phyloP scores from a whole-genome alignment of 2,329 filamentous ascomycete species.

The Pyricularia grisea region DNA sequence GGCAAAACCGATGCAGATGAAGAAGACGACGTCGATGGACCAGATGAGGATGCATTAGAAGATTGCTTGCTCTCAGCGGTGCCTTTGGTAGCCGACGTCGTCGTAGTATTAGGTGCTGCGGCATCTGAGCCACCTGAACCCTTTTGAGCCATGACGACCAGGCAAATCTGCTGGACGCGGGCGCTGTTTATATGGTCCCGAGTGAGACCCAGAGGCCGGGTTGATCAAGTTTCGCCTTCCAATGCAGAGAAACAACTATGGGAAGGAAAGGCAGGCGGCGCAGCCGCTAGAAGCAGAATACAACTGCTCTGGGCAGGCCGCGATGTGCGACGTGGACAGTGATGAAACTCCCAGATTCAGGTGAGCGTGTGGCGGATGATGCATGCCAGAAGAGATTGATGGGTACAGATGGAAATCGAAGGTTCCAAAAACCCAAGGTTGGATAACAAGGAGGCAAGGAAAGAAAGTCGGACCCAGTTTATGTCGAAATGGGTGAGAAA shows the following conservation, averaged over 20 bases:
- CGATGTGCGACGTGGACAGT: background rate
- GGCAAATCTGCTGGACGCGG: background rate
- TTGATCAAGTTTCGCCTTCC: background rate
- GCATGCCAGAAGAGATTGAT: background rate
- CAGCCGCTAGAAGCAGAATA: background rate
- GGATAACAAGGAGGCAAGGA: background rate
- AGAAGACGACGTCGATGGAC: constrained; percentile 8
- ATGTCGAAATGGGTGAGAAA: background rate
- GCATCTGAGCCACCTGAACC: constrained; percentile 17
- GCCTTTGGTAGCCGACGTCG: constrained; percentile 17
- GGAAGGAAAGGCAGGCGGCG: background rate
- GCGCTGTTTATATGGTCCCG: background rate
- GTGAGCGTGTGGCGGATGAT: background rate
- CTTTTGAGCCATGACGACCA: constrained; percentile 24
- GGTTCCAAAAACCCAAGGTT: background rate
- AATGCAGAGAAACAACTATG: background rate
- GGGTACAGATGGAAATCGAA: background rate
- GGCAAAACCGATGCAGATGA: constrained; percentile 18
- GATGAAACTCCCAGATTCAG: background rate
- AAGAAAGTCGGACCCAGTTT: background rate
- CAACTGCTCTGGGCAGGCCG: background rate
- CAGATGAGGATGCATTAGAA: background rate
- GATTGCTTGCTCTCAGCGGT: constrained; percentile 16
- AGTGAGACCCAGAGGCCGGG: background rate
- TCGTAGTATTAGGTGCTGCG: constrained; percentile 15